A percentile compares a stretch with the other conserved stretches of the same genome.
phyloP scores from a whole-genome alignment of 352 stramenopile species.

The Phytophthora capsici region DNA sequence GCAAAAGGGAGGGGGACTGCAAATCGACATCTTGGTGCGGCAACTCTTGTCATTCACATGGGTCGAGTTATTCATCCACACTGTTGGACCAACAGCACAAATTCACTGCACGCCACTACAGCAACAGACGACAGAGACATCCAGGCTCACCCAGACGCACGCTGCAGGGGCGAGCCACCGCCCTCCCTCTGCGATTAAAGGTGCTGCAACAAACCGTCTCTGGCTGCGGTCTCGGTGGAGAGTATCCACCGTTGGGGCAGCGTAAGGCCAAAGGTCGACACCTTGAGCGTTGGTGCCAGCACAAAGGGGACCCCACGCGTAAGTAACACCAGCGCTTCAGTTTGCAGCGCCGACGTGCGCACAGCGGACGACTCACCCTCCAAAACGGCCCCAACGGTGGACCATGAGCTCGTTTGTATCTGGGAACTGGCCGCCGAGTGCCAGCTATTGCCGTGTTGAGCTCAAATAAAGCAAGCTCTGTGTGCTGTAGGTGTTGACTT shows the following conservation, averaged over 20 bases:
- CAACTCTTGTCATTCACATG: constrained; percentile 5
- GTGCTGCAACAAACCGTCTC: constrained; percentile 1
- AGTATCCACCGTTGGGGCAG: neutral
- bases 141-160: constrained; percentile 25
- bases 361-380: neutral
- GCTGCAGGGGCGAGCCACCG: constrained; percentile 21
- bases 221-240: neutral
- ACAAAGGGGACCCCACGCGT: neutral
- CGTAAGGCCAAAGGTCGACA: neutral
- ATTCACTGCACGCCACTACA: neutral
- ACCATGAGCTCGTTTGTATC: neutral
- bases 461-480: too few species aligned
- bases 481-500: neutral
- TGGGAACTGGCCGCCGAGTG: neutral
- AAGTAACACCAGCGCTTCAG: too few species aligned
- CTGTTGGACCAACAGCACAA: neutral
- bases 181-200: constrained; percentile 6
- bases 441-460: too few species aligned
- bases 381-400: constrained; percentile 3
- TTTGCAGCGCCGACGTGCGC: too few species aligned
- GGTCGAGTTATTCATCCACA: too few species aligned
- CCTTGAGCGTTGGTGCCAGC: neutral
- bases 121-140: neutral
- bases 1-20: constrained; percentile 3
- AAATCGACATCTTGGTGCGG: constrained; percentile 15